A percentile compares a stretch with the other conserved stretches of the same genome.
Conservation (phyloP, 2,329 filamentous ascomycete genomes). For the Raffaelea ambrosiae region DNA sequence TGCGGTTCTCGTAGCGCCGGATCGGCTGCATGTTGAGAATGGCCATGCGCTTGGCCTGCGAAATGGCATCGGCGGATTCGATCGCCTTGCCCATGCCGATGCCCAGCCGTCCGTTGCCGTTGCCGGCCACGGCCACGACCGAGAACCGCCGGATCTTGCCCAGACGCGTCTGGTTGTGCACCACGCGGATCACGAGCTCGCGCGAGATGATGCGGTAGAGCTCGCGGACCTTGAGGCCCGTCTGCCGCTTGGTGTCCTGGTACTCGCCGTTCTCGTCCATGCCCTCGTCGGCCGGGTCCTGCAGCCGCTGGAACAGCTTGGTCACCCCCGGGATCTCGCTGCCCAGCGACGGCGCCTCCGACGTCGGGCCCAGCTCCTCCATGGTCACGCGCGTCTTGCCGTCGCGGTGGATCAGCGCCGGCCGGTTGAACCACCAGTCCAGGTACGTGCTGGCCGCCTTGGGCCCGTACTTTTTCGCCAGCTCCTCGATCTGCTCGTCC, state of each 20-base stretch:
- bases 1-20: constrained; percentile 80
- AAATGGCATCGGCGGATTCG: constrained; percentile 57
- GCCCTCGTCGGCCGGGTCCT: constrained; percentile 41
- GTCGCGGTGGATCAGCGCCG: constrained; percentile 24
- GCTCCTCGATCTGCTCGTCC: constrained; percentile 15
- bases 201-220: neutral
- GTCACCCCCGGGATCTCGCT: constrained; percentile 42
- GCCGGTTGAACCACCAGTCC: constrained; percentile 25
- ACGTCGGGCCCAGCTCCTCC: constrained; percentile 27
- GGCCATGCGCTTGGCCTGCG: constrained; percentile 71
- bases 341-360: constrained; percentile 41
- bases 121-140: constrained; percentile 74
- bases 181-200: constrained; percentile 58
- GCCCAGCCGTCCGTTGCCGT: constrained; percentile 76
- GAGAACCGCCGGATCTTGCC: constrained; percentile 81
- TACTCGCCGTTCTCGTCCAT: constrained; percentile 42
- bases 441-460: constrained; percentile 20
- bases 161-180: constrained; percentile 90
- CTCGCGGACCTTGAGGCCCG: constrained; percentile 31
- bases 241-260: constrained; percentile 36
- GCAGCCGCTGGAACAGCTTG: no score
- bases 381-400: constrained; percentile 7
- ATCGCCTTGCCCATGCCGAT: constrained; percentile 85
- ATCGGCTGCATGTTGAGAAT: constrained; percentile 93
- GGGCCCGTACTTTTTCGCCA: constrained; percentile 21